A percentile compares a stretch with the other conserved stretches of the same genome.
Conservation (phyloP, 805 yeast species). For the Candida parachauliodes region DNA sequence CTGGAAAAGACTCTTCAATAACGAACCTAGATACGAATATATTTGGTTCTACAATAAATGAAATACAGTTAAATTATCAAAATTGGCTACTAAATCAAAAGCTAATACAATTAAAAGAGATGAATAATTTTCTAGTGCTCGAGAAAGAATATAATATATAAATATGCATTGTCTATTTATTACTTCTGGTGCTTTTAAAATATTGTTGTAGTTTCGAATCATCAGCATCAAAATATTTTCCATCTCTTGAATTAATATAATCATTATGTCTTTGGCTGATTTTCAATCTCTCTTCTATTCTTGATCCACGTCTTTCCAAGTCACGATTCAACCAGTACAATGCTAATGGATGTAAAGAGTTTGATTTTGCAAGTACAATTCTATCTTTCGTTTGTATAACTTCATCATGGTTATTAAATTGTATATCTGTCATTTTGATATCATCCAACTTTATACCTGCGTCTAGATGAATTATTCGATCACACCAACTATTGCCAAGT, state of each 20-base stretch:
- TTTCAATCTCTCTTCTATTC: slow-evolving; percentile 42
- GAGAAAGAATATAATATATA: slow-evolving; percentile 22
- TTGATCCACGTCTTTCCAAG: slow-evolving; percentile 49
- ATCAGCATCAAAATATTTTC: slow-evolving; percentile 42
- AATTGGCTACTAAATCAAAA: slow-evolving; percentile 28
- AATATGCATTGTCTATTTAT: slow-evolving; percentile 11
- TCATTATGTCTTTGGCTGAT: slow-evolving; percentile 48
- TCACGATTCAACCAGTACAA: slow-evolving; percentile 61
- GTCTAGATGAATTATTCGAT: slow-evolving; percentile 72
- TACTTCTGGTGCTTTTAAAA: slow-evolving; percentile 48
- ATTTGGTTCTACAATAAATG: slow-evolving; percentile 3
- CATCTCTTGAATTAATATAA: slow-evolving; percentile 45
- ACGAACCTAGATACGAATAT: background rate
- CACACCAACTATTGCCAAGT: slow-evolving; percentile 78
- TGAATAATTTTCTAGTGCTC: slow-evolving; percentile 26
- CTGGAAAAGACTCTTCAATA: background rate
- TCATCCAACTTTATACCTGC: slow-evolving; percentile 53
- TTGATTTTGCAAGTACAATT: slow-evolving; percentile 39
- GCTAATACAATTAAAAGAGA: slow-evolving; percentile 19
- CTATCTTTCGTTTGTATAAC: slow-evolving; percentile 12
- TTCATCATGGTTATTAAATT: slow-evolving; percentile 15
- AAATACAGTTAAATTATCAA: slow-evolving; percentile 23
- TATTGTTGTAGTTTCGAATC: slow-evolving; percentile 44
- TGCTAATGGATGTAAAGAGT: slow-evolving; percentile 71
- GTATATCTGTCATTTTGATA: slow-evolving; percentile 25